Evolutionary conservation across 306 rosid species (phyloP).

Genomic region (Trichosanthes truncata): DNA sequence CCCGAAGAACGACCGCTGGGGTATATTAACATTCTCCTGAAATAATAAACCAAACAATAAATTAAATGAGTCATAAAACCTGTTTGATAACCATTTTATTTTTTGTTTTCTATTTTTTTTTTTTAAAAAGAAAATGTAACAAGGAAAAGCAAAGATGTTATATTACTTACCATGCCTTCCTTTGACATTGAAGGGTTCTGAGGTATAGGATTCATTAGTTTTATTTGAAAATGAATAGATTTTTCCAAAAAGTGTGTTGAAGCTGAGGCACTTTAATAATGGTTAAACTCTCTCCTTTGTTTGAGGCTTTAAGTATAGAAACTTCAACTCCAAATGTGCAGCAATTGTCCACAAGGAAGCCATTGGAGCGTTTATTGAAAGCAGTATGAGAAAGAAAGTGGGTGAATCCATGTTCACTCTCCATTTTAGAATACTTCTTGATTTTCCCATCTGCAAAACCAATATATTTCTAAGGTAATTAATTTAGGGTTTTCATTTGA

Average conservation of each 20-base stretch:
- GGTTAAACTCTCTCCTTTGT: conserved; percentile 3
- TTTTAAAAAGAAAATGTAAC: neutral
- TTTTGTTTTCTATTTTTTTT: too few species aligned
- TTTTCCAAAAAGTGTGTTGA: neutral
- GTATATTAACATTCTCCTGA: neutral
- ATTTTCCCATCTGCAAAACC: conserved; percentile 5
- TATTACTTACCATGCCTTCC: conserved; percentile 5
- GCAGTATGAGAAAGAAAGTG: neutral
- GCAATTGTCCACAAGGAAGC: neutral
- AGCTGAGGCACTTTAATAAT: neutral
- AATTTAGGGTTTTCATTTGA: neutral
- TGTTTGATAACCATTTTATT: neutral
- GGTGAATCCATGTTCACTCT: conserved; percentile 3
- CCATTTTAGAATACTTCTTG: neutral
- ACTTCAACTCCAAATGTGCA: conserved; percentile 12
- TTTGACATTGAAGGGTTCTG: neutral
- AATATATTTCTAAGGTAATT: neutral
- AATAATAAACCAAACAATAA: neutral
- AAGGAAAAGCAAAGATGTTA: too few species aligned
- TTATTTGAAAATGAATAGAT: neutral
- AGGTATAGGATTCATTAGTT: neutral
- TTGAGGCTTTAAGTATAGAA: neutral
- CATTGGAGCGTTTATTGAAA: conserved; percentile 4
- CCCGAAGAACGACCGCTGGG: neutral
- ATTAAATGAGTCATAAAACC: neutral